These are phyloP conservation scores for Vigna unguiculata DNA, from an alignment of 306 rosid species.

Conservation along the genomic window DNA sequence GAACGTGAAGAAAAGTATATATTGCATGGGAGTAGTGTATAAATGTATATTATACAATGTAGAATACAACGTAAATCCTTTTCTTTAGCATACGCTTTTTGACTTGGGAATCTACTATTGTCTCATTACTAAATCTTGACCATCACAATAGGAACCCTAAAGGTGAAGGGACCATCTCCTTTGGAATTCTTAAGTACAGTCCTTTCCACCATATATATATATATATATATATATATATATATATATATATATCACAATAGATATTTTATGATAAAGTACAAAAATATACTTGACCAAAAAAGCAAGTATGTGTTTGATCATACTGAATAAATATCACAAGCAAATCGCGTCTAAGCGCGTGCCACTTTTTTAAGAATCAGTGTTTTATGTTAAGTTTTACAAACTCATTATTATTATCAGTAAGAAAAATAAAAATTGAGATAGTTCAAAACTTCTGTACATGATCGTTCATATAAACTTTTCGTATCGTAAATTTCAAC, in stretches of 20 bases:
- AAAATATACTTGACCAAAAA: slow-evolving; percentile 56
- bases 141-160: slow-evolving; percentile 56
- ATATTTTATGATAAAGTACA: slow-evolving; percentile 45
- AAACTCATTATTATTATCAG: not conserved
- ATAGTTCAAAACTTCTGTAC: not conserved
- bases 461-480: no score
- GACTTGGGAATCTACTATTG: slow-evolving; percentile 57
- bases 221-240: no score
- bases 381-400: not conserved
- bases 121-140: slow-evolving; percentile 51
- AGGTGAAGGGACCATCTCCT: slow-evolving; percentile 55
- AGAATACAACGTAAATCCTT: slow-evolving; percentile 44
- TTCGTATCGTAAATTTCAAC: not conserved
- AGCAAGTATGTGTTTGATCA: slow-evolving; percentile 49
- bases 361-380: slow-evolving; percentile 34
- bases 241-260: slow-evolving; percentile 27
- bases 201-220: slow-evolving; percentile 37
- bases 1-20: slow-evolving; percentile 32
- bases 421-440: not conserved
- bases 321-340: slow-evolving; percentile 38
- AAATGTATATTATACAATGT: slow-evolving; percentile 28
- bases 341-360: slow-evolving; percentile 26
- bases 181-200: slow-evolving; percentile 38
- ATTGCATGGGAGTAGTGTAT: slow-evolving; percentile 43
- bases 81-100: slow-evolving; percentile 56